Evolutionary conservation across 106 monocot genomes (phyloP), one percentile per base, ranked within the genome.

Genomic region (Acorus gramineus): DNA sequence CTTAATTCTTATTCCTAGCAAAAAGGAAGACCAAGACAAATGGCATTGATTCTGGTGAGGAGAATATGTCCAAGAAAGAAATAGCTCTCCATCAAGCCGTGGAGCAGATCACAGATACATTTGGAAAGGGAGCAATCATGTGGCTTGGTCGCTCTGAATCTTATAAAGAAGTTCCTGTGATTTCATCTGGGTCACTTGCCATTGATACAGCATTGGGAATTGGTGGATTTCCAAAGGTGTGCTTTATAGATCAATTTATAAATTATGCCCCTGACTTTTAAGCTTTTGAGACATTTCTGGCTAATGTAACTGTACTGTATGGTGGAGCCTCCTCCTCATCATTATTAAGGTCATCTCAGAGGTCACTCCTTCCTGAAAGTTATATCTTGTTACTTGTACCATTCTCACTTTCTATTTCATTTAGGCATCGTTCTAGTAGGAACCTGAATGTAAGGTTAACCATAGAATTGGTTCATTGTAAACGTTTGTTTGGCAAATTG

Each of bases 141-240:
- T 98, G 96, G 96, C 91, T 98, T 72, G 96, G 96, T 60, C 96
- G 85, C 46, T 69, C 78, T 63, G 63, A 83, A 47, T 60, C 73
- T 47, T 76, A 63, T n/a, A 78, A 81, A 77, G 91, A 83, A 70
- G 87, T 98, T 68, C 96, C 96, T 71, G 83, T 98, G 45, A 60
- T 98, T 3, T 91, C 91, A 53, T 91, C 96, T 5, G 96, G 96
- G 54, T 98, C 96, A 1, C 85, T 98, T 64, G 57, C 90, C 44
- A 70, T 98, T 54, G 91, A 98, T 78, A 46, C 85, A 66, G 96
- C 96, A 53, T 56, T 98, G 47, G 96, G 96, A 5, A 90, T 85
- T 77, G 96, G 96, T 57, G 96, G 96, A 46, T 88, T 98, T 69
- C 96, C 96, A n/a, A 98, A 91, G 96, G 96, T 96, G 56, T 61